Conservation (phyloP, 768 basidiomycete species). For the Lentinula edodes region DNA sequence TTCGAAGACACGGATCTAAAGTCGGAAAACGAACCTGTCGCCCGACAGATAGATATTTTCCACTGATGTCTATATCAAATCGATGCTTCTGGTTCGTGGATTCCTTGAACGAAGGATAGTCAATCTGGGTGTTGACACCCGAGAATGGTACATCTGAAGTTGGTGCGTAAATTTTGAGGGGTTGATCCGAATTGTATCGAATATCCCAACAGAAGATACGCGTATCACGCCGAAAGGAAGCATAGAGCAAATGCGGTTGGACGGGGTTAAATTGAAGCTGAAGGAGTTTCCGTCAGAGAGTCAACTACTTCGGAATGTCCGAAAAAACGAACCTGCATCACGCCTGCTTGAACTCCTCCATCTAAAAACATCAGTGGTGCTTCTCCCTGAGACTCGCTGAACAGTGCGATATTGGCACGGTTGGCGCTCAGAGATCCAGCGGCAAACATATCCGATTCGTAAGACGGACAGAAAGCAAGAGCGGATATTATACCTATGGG, state of each 20-base stretch:
- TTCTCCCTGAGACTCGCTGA: slow-evolving; percentile 38
- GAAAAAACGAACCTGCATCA: slow-evolving; percentile 44
- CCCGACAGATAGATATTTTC: slow-evolving; percentile 59
- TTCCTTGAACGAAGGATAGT: not conserved
- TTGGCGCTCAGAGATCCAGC: slow-evolving; percentile 68
- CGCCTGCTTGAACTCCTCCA: slow-evolving; percentile 28
- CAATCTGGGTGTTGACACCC: not conserved
- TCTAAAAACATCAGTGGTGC: slow-evolving; percentile 1
- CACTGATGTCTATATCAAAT: slow-evolving; percentile 75
- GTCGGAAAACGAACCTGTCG: slow-evolving; percentile 48
- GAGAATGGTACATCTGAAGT: not conserved
- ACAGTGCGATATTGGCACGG: slow-evolving; percentile 57
- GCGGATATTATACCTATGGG: slow-evolving; percentile 77
- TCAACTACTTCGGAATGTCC: not conserved
- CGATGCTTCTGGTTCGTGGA: slow-evolving; percentile 62
- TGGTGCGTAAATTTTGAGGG: slow-evolving; percentile 31
- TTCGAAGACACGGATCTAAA: too few species aligned
- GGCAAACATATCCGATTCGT: slow-evolving; percentile 64
- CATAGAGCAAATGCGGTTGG: slow-evolving; percentile 68
- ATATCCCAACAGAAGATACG: slow-evolving; percentile 77
- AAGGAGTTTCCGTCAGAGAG: not conserved
- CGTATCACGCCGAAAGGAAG: slow-evolving; percentile 65
- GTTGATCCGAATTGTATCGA: slow-evolving; percentile 44
- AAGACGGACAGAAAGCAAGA: slow-evolving; percentile 66
- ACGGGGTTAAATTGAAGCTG: slow-evolving; percentile 77